Conservation (phyloP, 495 filamentous ascomycete species). For the Parmelia sp. region DNA sequence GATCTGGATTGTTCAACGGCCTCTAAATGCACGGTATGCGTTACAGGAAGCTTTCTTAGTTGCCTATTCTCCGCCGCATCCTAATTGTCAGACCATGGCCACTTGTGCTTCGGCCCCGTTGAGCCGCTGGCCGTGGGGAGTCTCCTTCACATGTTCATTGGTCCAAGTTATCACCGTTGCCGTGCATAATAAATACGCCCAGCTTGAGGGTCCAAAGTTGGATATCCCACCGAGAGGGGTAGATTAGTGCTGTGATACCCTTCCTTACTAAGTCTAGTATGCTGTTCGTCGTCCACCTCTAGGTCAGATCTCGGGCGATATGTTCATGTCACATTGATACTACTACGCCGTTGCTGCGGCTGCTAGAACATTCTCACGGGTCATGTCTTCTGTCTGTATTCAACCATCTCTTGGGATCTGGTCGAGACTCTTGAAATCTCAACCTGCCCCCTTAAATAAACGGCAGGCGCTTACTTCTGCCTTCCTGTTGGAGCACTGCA, state of each 20-base stretch:
- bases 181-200: neutral
- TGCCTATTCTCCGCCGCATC: neutral
- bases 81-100: neutral
- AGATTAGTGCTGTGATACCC: neutral
- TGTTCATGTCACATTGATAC: too few species aligned
- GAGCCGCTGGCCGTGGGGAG: neutral
- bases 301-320: neutral
- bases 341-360: neutral
- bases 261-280: neutral
- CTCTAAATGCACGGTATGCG: neutral
- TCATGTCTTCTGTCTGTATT: neutral
- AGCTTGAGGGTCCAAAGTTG: neutral
- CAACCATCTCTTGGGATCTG: neutral
- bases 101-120: neutral
- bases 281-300: neutral
- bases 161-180: neutral
- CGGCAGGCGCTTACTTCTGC: neutral
- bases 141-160: neutral
- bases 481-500: neutral
- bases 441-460: neutral
- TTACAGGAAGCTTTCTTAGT: neutral
- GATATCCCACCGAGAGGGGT: neutral
- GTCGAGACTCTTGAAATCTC: neutral
- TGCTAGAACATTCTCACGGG: neutral
- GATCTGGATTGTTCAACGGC: neutral